Evolutionary conservation across 441 rosid species (phyloP).

Genomic region (Pelargonium fulgidum): DNA sequence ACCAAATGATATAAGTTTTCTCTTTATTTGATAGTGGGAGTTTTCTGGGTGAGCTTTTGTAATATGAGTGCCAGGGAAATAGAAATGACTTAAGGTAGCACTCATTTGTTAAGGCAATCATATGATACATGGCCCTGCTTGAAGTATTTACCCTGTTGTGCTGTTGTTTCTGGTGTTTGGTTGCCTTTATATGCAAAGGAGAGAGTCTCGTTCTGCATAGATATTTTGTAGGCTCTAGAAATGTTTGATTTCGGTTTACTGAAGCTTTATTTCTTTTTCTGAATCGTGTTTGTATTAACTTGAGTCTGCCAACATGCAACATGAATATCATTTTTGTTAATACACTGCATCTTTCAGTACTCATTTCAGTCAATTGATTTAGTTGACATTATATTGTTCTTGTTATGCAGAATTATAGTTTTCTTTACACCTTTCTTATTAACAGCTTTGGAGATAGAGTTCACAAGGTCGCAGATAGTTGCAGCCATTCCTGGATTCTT

Average conservation of each 20-base stretch:
- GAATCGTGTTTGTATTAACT: neutral
- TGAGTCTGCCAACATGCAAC: no score
- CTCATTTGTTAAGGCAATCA: no score
- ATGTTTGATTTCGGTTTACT: neutral
- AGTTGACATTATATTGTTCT: slow-evolving; percentile 21
- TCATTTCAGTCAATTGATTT: slow-evolving; percentile 24
- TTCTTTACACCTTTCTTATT: slow-evolving; percentile 33
- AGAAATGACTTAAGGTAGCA: no score
- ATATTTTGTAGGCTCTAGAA: neutral
- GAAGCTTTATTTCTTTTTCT: neutral
- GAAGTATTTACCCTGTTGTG: no score
- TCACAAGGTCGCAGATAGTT: slow-evolving; percentile 81
- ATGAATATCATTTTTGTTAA: neutral
- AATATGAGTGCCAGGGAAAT: no score
- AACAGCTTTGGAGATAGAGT: slow-evolving; percentile 91
- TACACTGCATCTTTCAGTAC: neutral
- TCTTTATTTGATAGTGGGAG: no score
- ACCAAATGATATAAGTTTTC: no score
- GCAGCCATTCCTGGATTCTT: slow-evolving; percentile 92
- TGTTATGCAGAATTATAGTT: slow-evolving; percentile 38
- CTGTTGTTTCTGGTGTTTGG: no score
- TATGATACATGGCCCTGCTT: no score
- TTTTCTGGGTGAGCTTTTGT: no score
- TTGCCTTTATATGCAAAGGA: no score
- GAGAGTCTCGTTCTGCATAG: no score